These are phyloP conservation scores for Sclerotinia nivalis DNA, from an alignment of 2,329 filamentous ascomycete species.

Conservation along the genomic window DNA sequence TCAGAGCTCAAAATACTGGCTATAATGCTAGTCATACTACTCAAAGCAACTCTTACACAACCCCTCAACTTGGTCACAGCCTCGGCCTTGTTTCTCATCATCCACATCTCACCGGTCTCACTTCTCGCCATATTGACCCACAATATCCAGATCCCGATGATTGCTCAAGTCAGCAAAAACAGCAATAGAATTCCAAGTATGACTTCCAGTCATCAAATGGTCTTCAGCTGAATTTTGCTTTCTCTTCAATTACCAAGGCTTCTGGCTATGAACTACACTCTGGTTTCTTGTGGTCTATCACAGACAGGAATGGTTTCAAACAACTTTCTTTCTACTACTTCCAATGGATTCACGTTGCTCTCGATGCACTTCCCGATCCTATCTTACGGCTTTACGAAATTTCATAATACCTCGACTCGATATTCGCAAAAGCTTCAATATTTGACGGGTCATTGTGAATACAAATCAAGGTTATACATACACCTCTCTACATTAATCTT, in stretches of 20 bases:
- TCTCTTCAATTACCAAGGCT: not conserved
- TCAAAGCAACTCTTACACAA: not conserved
- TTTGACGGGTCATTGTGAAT: not conserved
- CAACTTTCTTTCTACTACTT: not conserved
- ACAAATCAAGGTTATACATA: not conserved
- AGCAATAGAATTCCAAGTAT: not conserved
- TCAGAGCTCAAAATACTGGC: not conserved
- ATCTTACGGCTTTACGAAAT: not conserved
- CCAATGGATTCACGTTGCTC: not conserved
- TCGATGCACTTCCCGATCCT: not conserved
- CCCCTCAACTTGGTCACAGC: not conserved
- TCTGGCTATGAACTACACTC: not conserved
- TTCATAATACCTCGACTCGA: not conserved
- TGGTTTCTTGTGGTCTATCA: not conserved
- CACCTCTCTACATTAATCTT: not conserved
- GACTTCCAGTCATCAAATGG: not conserved
- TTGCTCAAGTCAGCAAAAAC: not conserved
- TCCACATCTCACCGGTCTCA: not conserved
- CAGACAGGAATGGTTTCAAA: not conserved
- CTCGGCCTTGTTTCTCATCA: not conserved
- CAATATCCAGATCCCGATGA: constrained; percentile 1
- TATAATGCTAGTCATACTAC: not conserved
- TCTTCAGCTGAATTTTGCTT: not conserved
- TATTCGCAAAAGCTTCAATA: not conserved
- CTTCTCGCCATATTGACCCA: not conserved